Evolutionary conservation across 1,139 yeast species (phyloP).

Genomic region (Saccharomyces hybrid): DNA sequence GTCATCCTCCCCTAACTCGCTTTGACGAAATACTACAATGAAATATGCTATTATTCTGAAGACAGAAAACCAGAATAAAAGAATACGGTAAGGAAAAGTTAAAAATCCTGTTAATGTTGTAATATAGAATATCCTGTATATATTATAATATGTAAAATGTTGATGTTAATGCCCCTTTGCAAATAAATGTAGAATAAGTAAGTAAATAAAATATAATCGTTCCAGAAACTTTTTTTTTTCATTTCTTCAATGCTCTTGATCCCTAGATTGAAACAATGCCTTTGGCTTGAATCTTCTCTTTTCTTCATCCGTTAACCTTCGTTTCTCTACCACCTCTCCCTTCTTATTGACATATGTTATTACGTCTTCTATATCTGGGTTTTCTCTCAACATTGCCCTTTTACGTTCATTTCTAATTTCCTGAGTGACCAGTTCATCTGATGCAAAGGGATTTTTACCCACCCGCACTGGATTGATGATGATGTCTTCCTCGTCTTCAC

Average conservation of each 20-base stretch:
- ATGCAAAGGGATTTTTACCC: constrained; percentile 21
- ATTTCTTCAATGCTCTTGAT: neutral
- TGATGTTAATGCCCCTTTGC: neutral
- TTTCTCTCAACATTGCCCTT: constrained; percentile 12
- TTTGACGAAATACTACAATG: neutral
- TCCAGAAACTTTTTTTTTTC: neutral
- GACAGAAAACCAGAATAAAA: neutral
- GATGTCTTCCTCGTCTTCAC: constrained; percentile 7
- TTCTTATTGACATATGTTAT: constrained; percentile 20
- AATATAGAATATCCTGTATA: neutral
- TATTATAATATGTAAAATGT: neutral
- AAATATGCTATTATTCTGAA: neutral
- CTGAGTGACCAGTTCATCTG: constrained; percentile 10
- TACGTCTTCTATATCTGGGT: constrained; percentile 17
- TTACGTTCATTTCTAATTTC: constrained; percentile 7
- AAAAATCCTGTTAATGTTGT: neutral
- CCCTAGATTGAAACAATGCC: constrained; percentile 10
- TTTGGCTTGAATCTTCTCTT: constrained; percentile 17
- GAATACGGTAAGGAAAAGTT: neutral
- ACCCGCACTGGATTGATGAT: neutral
- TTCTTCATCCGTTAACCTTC: constrained; percentile 14
- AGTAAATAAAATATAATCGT: neutral
- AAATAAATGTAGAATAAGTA: neutral
- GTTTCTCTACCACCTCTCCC: constrained; percentile 14
- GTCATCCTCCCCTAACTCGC: neutral